These are phyloP conservation scores for Barnettozyma populi DNA, from an alignment of 805 yeast species.

Conservation along the genomic window DNA sequence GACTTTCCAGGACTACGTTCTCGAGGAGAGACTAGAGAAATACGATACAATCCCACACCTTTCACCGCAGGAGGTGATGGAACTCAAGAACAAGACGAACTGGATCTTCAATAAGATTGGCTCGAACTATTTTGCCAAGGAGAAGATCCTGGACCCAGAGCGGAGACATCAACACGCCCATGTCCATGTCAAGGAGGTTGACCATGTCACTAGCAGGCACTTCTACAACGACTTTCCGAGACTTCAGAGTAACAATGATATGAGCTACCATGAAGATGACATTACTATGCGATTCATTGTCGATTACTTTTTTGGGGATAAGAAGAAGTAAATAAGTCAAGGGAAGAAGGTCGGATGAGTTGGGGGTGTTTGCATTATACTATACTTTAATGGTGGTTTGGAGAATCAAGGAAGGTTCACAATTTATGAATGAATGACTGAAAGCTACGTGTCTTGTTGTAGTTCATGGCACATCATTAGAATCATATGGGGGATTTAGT, in stretches of 20 bases:
- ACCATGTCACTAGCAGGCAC: slow-evolving; percentile 14
- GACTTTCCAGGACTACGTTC: slow-evolving; percentile 20
- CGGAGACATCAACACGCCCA: slow-evolving; percentile 11
- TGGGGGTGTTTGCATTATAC: too few relatives aligned
- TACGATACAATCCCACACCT: slow-evolving; percentile 7
- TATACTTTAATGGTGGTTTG: not conserved
- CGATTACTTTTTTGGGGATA: slow-evolving; percentile 20
- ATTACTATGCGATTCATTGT: slow-evolving; percentile 22
- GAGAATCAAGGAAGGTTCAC: not conserved
- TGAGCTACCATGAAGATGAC: slow-evolving; percentile 26
- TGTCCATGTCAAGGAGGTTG: slow-evolving; percentile 9
- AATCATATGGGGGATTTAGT: not conserved
- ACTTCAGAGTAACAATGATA: slow-evolving; percentile 23
- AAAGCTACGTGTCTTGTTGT: not conserved
- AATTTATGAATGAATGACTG: slow-evolving; percentile 1
- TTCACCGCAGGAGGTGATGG: not conserved
- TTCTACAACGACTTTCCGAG: slow-evolving; percentile 26
- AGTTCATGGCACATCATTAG: not conserved
- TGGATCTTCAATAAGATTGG: slow-evolving; percentile 5
- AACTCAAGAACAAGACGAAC: not conserved
- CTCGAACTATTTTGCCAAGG: slow-evolving; percentile 5
- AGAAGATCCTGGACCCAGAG: slow-evolving; percentile 8
- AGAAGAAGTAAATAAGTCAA: slow-evolving; percentile 6
- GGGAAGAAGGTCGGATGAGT: not conserved
- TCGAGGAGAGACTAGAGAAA: slow-evolving; percentile 17